phyloP scores from a whole-genome alignment of 371 early-diverging fungal genomes.

The Actinomortierella ambigua region DNA sequence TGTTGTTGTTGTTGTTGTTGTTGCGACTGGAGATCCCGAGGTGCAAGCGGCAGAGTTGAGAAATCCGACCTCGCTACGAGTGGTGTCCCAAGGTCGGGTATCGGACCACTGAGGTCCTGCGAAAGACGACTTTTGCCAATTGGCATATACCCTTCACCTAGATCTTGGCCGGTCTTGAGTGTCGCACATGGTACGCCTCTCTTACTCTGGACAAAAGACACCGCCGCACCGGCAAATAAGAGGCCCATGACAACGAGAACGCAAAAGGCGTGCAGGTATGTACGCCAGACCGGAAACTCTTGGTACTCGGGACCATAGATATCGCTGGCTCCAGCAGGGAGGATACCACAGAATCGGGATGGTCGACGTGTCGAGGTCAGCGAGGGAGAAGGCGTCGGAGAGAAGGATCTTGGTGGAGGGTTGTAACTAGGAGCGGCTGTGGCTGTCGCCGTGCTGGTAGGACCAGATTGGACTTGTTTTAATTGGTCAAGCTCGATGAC shows the following conservation, averaged over 20 bases:
- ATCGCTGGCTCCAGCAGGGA: neutral
- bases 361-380: neutral
- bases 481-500: too few relatives aligned
- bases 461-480: too few relatives aligned
- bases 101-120: too few relatives aligned
- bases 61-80: too few relatives aligned
- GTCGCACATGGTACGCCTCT: slow-evolving; percentile 10
- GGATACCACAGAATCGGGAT: neutral
- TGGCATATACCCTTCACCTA: neutral
- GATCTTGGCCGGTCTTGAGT: neutral
- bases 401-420: too few relatives aligned
- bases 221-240: slow-evolving; percentile 11
- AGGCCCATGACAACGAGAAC: slow-evolving; percentile 22
- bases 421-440: too few relatives aligned
- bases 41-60: neutral
- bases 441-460: too few relatives aligned
- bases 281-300: neutral
- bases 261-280: slow-evolving; percentile 21
- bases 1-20: neutral
- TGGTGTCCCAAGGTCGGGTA: too few relatives aligned
- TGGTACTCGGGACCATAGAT: neutral
- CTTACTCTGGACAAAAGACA: slow-evolving; percentile 14
- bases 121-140: neutral
- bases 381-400: neutral
- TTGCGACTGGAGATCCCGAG: neutral